Conservation (phyloP, 2,329 filamentous ascomycete genomes). For the Colletotrichum lentis region DNA sequence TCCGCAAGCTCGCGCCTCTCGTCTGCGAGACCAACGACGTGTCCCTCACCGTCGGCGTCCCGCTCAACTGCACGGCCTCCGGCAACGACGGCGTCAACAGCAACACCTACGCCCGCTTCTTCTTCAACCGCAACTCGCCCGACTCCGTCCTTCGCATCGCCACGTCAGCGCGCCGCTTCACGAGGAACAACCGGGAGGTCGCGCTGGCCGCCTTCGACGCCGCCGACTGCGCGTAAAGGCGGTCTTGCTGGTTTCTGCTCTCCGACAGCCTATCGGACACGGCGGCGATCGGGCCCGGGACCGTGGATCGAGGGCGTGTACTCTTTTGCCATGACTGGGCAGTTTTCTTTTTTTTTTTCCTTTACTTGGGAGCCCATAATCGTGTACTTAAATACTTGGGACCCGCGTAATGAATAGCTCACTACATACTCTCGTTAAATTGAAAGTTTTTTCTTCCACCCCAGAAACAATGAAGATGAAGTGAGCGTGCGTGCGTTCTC, state of each 20-base stretch:
- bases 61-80: conserved; percentile 24
- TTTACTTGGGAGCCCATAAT: not conserved
- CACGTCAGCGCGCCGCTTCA: not conserved
- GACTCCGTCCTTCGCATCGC: conserved; percentile 24
- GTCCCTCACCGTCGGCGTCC: conserved; percentile 17
- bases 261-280: not conserved
- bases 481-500: too few relatives aligned
- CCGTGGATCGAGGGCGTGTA: not conserved
- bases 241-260: not conserved
- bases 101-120: conserved; percentile 22
- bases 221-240: conserved; percentile 8
- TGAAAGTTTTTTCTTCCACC: not conserved
- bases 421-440: conserved; percentile 21
- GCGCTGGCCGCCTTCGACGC: conserved; percentile 8
- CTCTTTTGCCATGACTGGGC: conserved; percentile 7
- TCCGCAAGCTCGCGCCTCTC: conserved; percentile 27
- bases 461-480: not conserved
- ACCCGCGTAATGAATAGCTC: conserved; percentile 27
- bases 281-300: not conserved
- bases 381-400: conserved; percentile 22
- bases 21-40: conserved; percentile 6
- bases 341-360: not conserved
- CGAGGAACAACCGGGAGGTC: conserved; percentile 10
- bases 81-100: conserved; percentile 29
- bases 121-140: conserved; percentile 17